Conservation (phyloP, 1,284 basidiomycete genomes). For the Agroathelia rolfsii region DNA sequence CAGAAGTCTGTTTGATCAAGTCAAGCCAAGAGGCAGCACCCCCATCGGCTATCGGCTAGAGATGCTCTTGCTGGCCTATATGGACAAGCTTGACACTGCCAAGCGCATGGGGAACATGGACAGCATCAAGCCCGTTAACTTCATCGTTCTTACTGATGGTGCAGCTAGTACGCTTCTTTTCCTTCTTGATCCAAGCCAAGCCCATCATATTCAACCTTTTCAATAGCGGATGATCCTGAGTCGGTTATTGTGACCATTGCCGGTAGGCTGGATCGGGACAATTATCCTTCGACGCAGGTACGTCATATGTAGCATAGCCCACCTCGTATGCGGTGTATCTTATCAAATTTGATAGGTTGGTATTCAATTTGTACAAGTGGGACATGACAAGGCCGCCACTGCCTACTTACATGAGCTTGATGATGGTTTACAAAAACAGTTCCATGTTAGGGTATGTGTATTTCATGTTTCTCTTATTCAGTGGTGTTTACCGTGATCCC, state of each 20-base stretch:
- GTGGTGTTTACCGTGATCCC: conserved; percentile 6
- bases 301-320: conserved; percentile 6
- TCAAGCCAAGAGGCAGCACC: conserved; percentile 34
- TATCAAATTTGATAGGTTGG: conserved; percentile 29
- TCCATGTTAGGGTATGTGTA: conserved; percentile 26
- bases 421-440: conserved; percentile 27
- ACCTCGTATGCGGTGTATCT: neutral
- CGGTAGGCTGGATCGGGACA: conserved; percentile 33
- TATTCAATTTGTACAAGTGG: conserved; percentile 57
- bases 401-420: conserved; percentile 38
- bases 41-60: conserved; percentile 42
- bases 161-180: conserved; percentile 32
- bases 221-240: conserved; percentile 41
- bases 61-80: conserved; percentile 32
- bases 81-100: conserved; percentile 32
- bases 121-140: conserved; percentile 45
- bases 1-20: conserved; percentile 29
- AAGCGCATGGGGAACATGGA: conserved; percentile 20
- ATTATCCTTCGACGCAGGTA: conserved; percentile 47
- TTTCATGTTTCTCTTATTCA: neutral
- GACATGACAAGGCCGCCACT: conserved; percentile 32
- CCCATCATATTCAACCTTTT: conserved; percentile 7
- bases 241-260: conserved; percentile 39
- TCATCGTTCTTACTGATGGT: conserved; percentile 56
- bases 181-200: conserved; percentile 6